Conservation (phyloP, 306 rosid species). For the Casuarina equisetifolia region DNA sequence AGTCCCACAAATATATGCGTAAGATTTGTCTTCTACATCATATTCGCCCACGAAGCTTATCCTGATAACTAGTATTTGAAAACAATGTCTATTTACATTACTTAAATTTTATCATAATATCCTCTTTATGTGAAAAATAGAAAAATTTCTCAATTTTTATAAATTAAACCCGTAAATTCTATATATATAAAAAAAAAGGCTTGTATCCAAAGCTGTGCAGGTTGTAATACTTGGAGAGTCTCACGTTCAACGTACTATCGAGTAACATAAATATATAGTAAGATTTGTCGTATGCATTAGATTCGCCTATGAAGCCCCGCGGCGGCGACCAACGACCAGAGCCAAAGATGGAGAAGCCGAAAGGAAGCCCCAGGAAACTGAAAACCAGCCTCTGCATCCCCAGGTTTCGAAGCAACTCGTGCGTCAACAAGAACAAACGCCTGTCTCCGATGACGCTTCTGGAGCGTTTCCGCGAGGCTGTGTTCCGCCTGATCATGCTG, state of each 20-base stretch:
- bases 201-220: too few species aligned
- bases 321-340: constrained; percentile 6
- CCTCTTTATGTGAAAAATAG: too few species aligned
- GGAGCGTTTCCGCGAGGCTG: constrained; percentile 84
- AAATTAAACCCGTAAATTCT: too few species aligned
- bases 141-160: too few species aligned
- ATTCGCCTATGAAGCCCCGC: constrained; percentile 32
- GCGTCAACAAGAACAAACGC: constrained; percentile 38
- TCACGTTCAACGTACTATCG: constrained; percentile 17
- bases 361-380: constrained; percentile 29
- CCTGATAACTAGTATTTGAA: too few species aligned
- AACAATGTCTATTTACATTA: too few species aligned
- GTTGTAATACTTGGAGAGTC: neutral
- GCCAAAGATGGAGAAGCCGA: constrained; percentile 15
- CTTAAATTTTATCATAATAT: too few species aligned
- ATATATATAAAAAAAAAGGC: too few species aligned
- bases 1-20: too few species aligned
- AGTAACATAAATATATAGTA: constrained; percentile 1
- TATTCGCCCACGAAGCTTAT: too few species aligned
- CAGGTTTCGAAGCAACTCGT: constrained; percentile 38
- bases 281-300: constrained; percentile 18
- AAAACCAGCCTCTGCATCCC: constrained; percentile 70
- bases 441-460: constrained; percentile 60
- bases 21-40: too few species aligned
- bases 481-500: constrained; percentile 77